Percentiles rank a stretch among this genome's conserved stretches.
Evolutionary conservation across 495 filamentous ascomycete species (phyloP).

Genomic region (Podospora didyma): DNA sequence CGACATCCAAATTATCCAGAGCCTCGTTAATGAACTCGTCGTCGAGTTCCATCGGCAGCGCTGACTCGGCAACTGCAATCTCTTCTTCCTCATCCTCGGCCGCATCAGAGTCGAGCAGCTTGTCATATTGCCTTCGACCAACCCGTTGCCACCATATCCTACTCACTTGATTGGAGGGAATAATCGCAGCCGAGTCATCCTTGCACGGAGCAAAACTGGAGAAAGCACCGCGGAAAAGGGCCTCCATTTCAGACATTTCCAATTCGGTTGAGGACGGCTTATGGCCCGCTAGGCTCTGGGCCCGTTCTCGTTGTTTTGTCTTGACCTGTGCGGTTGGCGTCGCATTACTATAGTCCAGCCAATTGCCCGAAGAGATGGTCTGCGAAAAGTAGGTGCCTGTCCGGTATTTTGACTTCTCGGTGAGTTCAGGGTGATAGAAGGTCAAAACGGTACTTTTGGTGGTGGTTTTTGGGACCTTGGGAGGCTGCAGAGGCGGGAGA

Average conservation of each 20-base stretch:
- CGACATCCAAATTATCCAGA: constrained; percentile 48
- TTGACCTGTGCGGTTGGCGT: constrained; percentile 55
- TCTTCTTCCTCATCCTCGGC: constrained; percentile 35
- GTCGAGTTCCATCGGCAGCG: constrained; percentile 34
- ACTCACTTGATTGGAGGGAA: constrained; percentile 66
- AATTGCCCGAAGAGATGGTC: constrained; percentile 56
- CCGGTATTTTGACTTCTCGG: constrained; percentile 53
- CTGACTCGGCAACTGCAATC: constrained; percentile 11
- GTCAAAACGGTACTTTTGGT: constrained; percentile 58
- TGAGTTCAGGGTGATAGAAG: constrained; percentile 57
- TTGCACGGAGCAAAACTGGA: constrained; percentile 82
- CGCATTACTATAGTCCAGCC: constrained; percentile 64
- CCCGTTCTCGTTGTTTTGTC: constrained; percentile 66
- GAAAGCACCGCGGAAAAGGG: constrained; percentile 76
- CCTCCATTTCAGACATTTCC: constrained; percentile 61
- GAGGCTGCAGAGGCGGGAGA: constrained; percentile 65
- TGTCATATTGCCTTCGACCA: constrained; percentile 57
- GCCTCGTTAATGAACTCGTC: constrained; percentile 43
- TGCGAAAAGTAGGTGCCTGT: constrained; percentile 51
- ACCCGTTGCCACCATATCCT: constrained; percentile 83
- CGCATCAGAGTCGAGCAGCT: constrained; percentile 37
- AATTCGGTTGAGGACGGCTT: constrained; percentile 51
- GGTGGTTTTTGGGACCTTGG: constrained; percentile 61
- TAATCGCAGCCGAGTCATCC: constrained; percentile 72
- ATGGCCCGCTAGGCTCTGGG: constrained; percentile 61